Percentiles rank a stretch among this genome's conserved stretches.
phyloP scores from a whole-genome alignment of 2,329 filamentous ascomycete species.

The Exserohilum rostratum region DNA sequence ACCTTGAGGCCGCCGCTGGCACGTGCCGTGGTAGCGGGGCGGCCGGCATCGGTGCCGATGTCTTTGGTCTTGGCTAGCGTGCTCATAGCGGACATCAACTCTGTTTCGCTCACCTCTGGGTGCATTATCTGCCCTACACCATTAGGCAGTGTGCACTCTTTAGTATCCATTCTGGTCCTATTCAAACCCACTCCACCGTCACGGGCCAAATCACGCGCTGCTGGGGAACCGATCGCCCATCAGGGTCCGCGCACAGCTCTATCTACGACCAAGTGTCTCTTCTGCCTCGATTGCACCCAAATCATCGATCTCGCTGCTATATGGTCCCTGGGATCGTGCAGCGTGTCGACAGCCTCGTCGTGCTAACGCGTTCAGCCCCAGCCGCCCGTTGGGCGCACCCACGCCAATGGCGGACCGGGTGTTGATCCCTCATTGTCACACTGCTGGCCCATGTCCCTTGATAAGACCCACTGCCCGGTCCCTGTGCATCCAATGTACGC shows the following conservation, averaged over 20 bases:
- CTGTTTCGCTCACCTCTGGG: neutral
- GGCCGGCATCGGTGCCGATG: neutral
- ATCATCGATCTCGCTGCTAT: neutral
- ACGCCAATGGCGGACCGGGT: neutral
- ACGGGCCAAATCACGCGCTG: neutral
- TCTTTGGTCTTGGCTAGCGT: neutral
- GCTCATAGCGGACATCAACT: neutral
- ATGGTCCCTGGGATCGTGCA: conserved; percentile 2
- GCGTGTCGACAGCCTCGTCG: neutral
- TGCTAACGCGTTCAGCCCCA: neutral
- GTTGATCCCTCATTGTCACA: neutral
- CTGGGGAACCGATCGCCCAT: neutral
- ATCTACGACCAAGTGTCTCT: neutral
- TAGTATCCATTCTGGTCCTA: neutral
- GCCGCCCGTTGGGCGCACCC: neutral
- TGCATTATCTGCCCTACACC: neutral
- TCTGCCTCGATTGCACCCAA: neutral
- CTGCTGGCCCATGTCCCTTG: neutral
- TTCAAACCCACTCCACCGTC: neutral
- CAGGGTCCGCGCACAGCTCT: neutral
- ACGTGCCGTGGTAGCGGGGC: neutral
- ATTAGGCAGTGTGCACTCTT: neutral
- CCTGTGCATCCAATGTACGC: neutral
- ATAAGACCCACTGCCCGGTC: neutral
- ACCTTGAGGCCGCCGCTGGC: conserved; percentile 4